Evolutionary conservation across 257 asterid genomes (phyloP), one percentile per base, ranked within the genome.

Genomic region (Gynochthodes officinalis): DNA sequence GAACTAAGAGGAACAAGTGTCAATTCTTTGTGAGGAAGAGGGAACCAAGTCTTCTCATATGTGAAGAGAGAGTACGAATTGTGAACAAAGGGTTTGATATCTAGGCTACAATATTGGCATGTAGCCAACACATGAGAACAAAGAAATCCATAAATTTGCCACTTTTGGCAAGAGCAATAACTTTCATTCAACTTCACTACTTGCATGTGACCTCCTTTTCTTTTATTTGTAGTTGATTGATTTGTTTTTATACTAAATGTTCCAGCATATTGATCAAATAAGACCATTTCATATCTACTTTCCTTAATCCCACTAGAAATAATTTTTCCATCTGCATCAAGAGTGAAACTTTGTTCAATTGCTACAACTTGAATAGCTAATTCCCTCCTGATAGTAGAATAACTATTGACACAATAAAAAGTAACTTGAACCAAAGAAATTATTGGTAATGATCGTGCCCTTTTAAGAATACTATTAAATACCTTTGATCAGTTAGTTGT

Each of bases 41-140:
- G 64, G 0, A 19, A 19, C 64, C 21, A 58, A 58, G 69, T 64
- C 18, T 19, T 64, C 30, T 9, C 69, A 64, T 64, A 64, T 7
- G 69, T 64, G 39, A 19, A 35, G 13, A 39, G 27, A 55, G 32
- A n/a, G 62, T 55, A 55, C 62, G 33, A 55, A 25, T 3, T 25
- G 13, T 55, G 61, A 25, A 55, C 33, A 0, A 55, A 55, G 6
- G 61, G 30, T 55, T 55, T 4, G 11, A n/a, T 4, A 25, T 55
- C 61, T 25, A 55, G 7, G 27, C 61, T 55, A 23, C 61, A 55
- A 21, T 55, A 33, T 25, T 55, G 61, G 30, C 61, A 55, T 8
- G 61, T 33, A 23, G 61, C 61, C 30, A 55, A 55, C 19, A 64
- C 69, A 64, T 64, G 69, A 10, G 69, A 64, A 43, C 69, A 64